phyloP scores from a whole-genome alignment of 345 rosid species.

The Erysimum cheiranthoides region DNA sequence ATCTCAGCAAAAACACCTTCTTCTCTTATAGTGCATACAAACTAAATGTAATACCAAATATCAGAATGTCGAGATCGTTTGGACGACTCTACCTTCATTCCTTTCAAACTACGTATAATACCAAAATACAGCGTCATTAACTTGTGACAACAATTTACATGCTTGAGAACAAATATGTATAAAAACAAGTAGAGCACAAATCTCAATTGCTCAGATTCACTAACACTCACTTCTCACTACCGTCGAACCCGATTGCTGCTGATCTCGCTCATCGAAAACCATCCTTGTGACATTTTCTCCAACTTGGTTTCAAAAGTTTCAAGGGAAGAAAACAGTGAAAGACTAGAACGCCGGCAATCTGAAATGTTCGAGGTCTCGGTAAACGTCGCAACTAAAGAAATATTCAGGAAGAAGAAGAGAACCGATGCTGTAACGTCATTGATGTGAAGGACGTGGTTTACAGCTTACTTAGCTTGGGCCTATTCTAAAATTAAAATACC shows the following conservation, averaged over 20 bases:
- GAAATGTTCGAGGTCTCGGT: slow-evolving; percentile 1
- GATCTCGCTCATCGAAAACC: slow-evolving; percentile 59
- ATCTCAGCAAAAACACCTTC: too few relatives aligned
- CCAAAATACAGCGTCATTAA: too few relatives aligned
- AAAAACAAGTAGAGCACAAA: too few relatives aligned
- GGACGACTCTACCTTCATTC: too few relatives aligned
- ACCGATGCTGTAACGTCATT: slow-evolving; percentile 19
- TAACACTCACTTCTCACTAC: slow-evolving; percentile 8
- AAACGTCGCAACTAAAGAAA: slow-evolving; percentile 3
- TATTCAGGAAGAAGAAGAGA: background rate
- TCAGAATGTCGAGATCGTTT: too few relatives aligned
- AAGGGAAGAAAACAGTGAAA: background rate
- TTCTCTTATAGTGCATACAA: too few relatives aligned
- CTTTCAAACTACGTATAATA: too few relatives aligned
- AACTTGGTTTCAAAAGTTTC: background rate
- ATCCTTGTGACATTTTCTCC: slow-evolving; percentile 62
- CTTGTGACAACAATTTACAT: too few relatives aligned
- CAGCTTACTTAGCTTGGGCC: too few relatives aligned
- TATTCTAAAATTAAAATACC: background rate
- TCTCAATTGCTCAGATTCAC: slow-evolving; percentile 32
- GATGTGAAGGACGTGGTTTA: background rate
- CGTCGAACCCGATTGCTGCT: slow-evolving; percentile 53
- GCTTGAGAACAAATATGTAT: too few relatives aligned
- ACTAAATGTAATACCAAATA: too few relatives aligned
- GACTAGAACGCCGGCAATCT: slow-evolving; percentile 31